Base-by-base conservation (phyloP, 495 filamentous ascomycete genomes). In the Penicillium waksmanii region DNA sequence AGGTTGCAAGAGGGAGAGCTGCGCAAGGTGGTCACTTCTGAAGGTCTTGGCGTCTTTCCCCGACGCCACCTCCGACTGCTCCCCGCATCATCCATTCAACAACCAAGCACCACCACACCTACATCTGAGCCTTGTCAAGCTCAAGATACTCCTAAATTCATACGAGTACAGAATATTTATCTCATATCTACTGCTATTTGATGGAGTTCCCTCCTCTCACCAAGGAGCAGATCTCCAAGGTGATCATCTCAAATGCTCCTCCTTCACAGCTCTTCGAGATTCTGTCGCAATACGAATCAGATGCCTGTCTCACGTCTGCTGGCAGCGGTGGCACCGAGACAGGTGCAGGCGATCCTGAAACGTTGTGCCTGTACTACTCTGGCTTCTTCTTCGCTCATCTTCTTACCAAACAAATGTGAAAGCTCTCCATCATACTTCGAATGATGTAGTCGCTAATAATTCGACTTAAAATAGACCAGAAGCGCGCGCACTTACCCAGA, bases 311-410 rank as follows among this genome's bases (percentile, higher is more conserved):
- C 5, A 63, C 78, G 25, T 64, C 68, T 38, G 47, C 69, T 25
- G 53, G 63, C 12, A 59, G 63, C 38, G 48, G 53, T 0, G 61
- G 60, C 11, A 44, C 50, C 15, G 58, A 57, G 2, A 21, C 49
- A 23, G 57, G 55, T 8, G 43, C 38, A 2, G 46, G 40, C 8
- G 64, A 74, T 42, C 48, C 62, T 9, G 57, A 76, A 31, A 58
- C 80, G 10, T 60, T 84, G 12, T 77, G 76, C 62, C 55, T 74
- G 9, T 85, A 74, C 57, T 84, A 83, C 44, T 75, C 78, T n/a
- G 70, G 70, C 33, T 83, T 82, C 54, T 76, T 85, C 57, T 73
- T 85, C 53, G 71, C 80, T 8, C 79, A 82, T 36, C 77, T 85
- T 50, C 73, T 84, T 51, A 77, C 74, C 9, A 73, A 83, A 49